Conservation (phyloP, 371 early-diverging fungal species). For the Mortierella sp. region DNA sequence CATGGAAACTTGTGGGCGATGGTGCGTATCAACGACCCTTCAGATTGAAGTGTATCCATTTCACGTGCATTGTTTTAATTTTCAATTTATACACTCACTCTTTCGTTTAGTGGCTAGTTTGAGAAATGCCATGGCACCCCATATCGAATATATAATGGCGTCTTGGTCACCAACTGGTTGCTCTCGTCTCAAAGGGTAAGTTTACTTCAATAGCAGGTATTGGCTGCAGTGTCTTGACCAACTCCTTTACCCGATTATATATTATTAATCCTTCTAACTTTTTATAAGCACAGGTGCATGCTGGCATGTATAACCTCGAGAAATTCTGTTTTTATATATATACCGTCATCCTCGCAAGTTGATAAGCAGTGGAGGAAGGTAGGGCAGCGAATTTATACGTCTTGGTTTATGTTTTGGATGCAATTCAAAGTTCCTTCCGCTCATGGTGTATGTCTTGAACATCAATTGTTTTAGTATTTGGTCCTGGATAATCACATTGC, state of each 20-base stretch:
- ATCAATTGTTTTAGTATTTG: constrained; percentile 12
- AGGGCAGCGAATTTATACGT: neutral
- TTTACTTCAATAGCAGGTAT: neutral
- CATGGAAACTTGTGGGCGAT: constrained; percentile 30
- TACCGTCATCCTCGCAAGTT: constrained; percentile 23
- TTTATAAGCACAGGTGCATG: constrained; percentile 26
- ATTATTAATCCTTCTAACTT: neutral
- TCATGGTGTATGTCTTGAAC: neutral
- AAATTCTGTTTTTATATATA: constrained; percentile 34
- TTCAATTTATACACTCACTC: neutral
- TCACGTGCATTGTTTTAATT: neutral
- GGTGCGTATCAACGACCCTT: constrained; percentile 8
- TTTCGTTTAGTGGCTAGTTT: constrained; percentile 17
- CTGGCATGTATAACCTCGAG: constrained; percentile 38
- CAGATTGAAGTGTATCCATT: neutral
- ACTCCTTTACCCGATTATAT: neutral
- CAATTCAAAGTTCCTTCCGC: neutral
- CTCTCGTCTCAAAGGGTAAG: constrained; percentile 35
- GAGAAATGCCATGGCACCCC: constrained; percentile 21
- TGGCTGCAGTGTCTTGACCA: neutral
- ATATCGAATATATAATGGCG: constrained; percentile 23
- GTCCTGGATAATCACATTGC: constrained; percentile 24
- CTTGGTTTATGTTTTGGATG: neutral
- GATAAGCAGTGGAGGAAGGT: constrained; percentile 45
- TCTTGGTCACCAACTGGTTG: constrained; percentile 55